Evolutionary conservation across 164 flowering plant genomes (phyloP).

Genomic region (Dillenia suffruticosa): DNA sequence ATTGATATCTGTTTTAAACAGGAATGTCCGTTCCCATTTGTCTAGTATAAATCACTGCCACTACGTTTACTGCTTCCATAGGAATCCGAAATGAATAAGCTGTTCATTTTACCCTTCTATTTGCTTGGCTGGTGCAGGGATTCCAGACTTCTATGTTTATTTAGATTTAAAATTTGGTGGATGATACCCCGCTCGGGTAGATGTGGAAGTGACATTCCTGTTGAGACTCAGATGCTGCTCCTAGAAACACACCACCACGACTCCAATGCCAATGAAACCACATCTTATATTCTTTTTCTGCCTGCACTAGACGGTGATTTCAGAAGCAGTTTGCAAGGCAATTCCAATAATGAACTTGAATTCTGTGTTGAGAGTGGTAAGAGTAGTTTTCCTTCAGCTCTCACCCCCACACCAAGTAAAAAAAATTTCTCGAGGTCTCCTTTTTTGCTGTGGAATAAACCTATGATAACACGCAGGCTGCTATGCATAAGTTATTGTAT

Average conservation of each 20-base stretch:
- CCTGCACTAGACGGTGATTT: slow-evolving; percentile 58
- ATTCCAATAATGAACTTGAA: slow-evolving; percentile 46
- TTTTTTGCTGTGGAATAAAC: too few relatives aligned
- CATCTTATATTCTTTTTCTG: slow-evolving; percentile 44
- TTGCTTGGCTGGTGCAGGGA: slow-evolving; percentile 31
- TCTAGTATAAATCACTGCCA: background rate
- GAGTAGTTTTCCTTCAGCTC: background rate
- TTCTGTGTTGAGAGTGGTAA: slow-evolving; percentile 63
- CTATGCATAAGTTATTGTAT: too few relatives aligned
- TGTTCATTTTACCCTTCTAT: too few relatives aligned
- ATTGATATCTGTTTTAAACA: background rate
- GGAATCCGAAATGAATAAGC: background rate
- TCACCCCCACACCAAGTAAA: too few relatives aligned
- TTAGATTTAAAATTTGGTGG: slow-evolving; percentile 68
- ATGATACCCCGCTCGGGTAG: slow-evolving; percentile 59
- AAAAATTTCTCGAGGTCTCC: too few relatives aligned
- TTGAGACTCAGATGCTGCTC: slow-evolving; percentile 68
- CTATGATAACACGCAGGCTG: too few relatives aligned
- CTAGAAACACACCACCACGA: slow-evolving; percentile 36
- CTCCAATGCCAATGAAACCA: slow-evolving; percentile 11
- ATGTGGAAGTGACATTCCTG: slow-evolving; percentile 54
- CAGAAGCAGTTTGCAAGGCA: slow-evolving; percentile 66
- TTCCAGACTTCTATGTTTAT: slow-evolving; percentile 38
- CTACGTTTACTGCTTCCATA: background rate
- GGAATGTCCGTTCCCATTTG: background rate